phyloP scores from a whole-genome alignment of 2,329 filamentous ascomycete species.

The Xylariaceae sp. region DNA sequence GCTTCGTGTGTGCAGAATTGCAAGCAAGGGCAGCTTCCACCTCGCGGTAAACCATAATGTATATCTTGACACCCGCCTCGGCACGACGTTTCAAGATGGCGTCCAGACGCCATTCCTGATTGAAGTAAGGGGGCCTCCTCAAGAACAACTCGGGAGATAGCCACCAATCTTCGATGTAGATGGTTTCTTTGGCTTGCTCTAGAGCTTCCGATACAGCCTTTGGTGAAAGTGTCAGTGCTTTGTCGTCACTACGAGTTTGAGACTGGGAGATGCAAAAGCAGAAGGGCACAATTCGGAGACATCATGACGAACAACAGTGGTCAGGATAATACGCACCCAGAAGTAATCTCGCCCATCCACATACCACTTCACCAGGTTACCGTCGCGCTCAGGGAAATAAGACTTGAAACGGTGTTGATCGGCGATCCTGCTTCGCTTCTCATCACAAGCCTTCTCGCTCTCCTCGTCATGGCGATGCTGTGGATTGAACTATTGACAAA shows the following conservation, averaged over 20 bases:
- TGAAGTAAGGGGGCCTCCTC: conserved; percentile 72
- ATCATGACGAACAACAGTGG: no score
- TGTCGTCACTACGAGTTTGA: neutral
- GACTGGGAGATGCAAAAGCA: neutral
- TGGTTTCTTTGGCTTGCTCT: conserved; percentile 84
- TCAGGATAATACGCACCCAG: conserved; percentile 47
- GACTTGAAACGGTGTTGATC: conserved; percentile 80
- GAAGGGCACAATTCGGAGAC: no score
- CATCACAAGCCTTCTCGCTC: conserved; percentile 79
- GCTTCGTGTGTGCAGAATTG: conserved; percentile 89
- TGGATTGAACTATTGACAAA: conserved; percentile 58
- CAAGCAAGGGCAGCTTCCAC: conserved; percentile 77
- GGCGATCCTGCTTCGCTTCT: conserved; percentile 66
- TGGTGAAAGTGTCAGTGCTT: conserved; percentile 2
- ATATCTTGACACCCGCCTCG: conserved; percentile 91
- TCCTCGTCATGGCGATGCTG: conserved; percentile 92
- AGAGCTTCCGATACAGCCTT: conserved; percentile 77
- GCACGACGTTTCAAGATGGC: conserved; percentile 81
- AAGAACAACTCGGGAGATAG: conserved; percentile 83
- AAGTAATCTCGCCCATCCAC: conserved; percentile 94
- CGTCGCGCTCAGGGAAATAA: conserved; percentile 80
- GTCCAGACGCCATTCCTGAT: conserved; percentile 84
- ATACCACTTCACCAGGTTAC: conserved; percentile 93
- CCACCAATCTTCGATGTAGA: conserved; percentile 98
- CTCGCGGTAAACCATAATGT: conserved; percentile 88